Evolutionary conservation across 129 eudicot genomes (phyloP).

Genomic region (Ambrosia artemisiifolia): DNA sequence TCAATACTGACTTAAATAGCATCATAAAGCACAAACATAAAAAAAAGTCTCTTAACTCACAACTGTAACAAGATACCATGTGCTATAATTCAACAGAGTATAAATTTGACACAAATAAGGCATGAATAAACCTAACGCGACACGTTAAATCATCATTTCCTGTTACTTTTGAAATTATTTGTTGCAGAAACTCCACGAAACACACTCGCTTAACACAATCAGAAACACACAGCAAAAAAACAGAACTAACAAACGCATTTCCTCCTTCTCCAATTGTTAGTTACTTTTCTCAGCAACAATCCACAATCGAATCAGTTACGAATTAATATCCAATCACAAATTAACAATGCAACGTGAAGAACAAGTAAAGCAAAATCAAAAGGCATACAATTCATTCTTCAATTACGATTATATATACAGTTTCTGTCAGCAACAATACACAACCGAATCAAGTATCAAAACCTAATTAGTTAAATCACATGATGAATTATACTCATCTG

Average conservation of each 20-base stretch:
- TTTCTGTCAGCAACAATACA: too few species aligned
- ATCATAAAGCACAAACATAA: slow-evolving; percentile 6
- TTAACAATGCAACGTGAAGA: not conserved
- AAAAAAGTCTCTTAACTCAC: slow-evolving; percentile 8
- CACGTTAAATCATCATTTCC: slow-evolving; percentile 1
- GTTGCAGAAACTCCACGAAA: slow-evolving; percentile 34
- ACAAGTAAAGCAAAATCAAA: not conserved
- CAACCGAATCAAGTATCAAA: too few species aligned
- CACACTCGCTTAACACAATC: slow-evolving; percentile 27
- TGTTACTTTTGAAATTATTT: not conserved
- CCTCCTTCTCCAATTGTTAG: not conserved
- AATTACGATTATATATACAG: not conserved
- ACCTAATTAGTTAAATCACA: too few species aligned
- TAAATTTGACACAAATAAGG: not conserved
- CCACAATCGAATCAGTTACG: not conserved
- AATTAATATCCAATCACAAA: too few species aligned
- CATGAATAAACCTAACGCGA: slow-evolving; percentile 22
- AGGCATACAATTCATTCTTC: not conserved
- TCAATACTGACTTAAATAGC: slow-evolving; percentile 9
- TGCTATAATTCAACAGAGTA: slow-evolving; percentile 9
- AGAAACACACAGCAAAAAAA: slow-evolving; percentile 6
- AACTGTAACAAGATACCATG: not conserved
- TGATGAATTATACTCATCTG: not conserved
- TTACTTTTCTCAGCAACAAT: slow-evolving; percentile 1
- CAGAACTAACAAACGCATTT: not conserved